Evolutionary conservation across 2,329 filamentous ascomycete species (phyloP), one percentile per base, ranked within the genome.

Genomic region (Colletotrichum sp.): DNA sequence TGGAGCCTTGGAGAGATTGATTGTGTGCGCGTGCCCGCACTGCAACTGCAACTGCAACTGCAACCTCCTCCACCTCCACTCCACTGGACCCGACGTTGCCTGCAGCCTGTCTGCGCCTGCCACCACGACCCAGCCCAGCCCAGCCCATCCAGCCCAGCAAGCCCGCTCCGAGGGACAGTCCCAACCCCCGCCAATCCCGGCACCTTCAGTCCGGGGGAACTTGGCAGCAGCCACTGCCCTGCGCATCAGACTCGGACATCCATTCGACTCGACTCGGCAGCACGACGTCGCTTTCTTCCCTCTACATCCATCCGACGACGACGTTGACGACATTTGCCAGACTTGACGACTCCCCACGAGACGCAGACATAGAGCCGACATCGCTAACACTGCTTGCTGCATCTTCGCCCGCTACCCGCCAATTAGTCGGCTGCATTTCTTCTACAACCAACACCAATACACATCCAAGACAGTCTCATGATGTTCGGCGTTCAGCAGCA

Each of bases 181-280:
- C 55, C 29, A 76, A 71, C 25, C 77, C 36, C 79, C 77, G 34
- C 77, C 75, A 22, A 77, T 74, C 69, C 79, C 79, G 52, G 79
- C 78, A 69, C 72, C 68, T 30, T 63, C 75, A 71, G 76, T 76
- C 73, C 73, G 73, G 73, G 73, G 59, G 32, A 73, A 64, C 73
- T 76, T 61, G 70, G 73, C 70, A 68, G 44, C 72, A 61, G 22
- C 52, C 52, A 49, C 69, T 34, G 44, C 30, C 36, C 72, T 44
- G 52, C 44, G 25, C 62, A 30, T 34, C 72, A 29, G n/a, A 30
- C 32, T n/a, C 49, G n/a, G 55, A 55, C 27, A 52, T 61, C 66
- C 39, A 64, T 16, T 59, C 25, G 44, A 57, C 34, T 70, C 36
- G 39, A 25, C 32, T 25, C 29, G 22, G 22, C 9, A 25, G 32